Percentiles rank a stretch among this genome's conserved stretches.
Conservation (phyloP, 352 stramenopile genomes). For the Phytophthora sojae region DNA sequence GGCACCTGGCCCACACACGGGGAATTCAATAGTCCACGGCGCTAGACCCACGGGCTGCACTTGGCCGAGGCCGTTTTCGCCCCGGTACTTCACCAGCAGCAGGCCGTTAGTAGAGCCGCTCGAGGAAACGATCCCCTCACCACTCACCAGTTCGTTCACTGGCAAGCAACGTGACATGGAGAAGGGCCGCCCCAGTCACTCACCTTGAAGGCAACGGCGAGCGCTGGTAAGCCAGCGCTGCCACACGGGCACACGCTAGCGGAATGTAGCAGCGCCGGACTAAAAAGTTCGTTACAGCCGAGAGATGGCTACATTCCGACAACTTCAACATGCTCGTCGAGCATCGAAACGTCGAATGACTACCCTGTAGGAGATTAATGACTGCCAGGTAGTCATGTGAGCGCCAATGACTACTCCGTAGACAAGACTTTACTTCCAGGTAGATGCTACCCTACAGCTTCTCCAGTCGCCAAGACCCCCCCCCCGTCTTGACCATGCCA, state of each 20-base stretch:
- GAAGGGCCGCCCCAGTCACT: neutral
- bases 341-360: neutral
- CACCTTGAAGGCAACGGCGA: neutral
- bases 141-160: constrained; percentile 18
- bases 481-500: constrained; percentile 9
- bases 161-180: neutral
- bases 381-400: too few species aligned
- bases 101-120: constrained; percentile 16
- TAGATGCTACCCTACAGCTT: too few species aligned
- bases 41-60: constrained; percentile 3
- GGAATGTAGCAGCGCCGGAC: neutral
- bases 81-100: neutral
- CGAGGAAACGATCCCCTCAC: constrained; percentile 5
- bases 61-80: constrained; percentile 17
- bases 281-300: constrained; percentile 1
- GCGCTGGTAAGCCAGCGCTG: neutral
- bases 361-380: too few species aligned
- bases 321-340: constrained; percentile 24
- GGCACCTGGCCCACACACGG: neutral
- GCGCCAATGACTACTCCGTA: too few species aligned
- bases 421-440: too few species aligned
- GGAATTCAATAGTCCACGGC: neutral
- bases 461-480: too few species aligned
- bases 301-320: constrained; percentile 21
- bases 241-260: neutral